phyloP scores from a whole-genome alignment of 2,329 filamentous ascomycete species.

The Sclerotinia sclerotiorum region DNA sequence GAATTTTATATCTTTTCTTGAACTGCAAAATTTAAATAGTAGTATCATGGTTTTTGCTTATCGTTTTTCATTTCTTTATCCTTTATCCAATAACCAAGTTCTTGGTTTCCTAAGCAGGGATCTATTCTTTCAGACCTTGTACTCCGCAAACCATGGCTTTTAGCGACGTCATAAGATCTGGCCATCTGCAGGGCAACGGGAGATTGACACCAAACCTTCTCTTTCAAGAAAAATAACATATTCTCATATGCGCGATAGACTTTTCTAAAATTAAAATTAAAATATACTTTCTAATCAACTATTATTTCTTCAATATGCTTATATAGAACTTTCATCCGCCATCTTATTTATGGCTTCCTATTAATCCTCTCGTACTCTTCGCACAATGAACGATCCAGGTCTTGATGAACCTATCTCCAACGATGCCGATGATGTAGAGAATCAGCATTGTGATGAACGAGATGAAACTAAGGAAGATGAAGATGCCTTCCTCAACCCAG shows the following conservation, averaged over 20 bases:
- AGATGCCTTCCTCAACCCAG: slow-evolving; percentile 35
- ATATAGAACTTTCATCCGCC: neutral
- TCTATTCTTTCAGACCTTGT: neutral
- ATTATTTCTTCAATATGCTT: neutral
- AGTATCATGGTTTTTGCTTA: neutral
- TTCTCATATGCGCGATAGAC: neutral
- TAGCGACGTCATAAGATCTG: slow-evolving; percentile 3
- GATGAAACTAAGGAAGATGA: slow-evolving; percentile 36
- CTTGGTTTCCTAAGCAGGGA: neutral
- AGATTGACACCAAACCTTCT: slow-evolving; percentile 1
- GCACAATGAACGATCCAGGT: slow-evolving; percentile 39
- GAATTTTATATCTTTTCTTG: neutral
- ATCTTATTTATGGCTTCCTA: neutral
- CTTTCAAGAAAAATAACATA: neutral
- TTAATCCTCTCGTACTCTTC: neutral
- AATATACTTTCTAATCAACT: neutral
- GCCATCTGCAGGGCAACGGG: slow-evolving; percentile 2
- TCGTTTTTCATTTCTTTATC: neutral
- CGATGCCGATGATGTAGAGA: slow-evolving; percentile 37
- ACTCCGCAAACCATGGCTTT: neutral
- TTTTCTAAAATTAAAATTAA: neutral
- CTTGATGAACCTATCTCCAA: slow-evolving; percentile 36
- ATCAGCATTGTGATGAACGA: slow-evolving; percentile 31
- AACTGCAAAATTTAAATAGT: neutral
- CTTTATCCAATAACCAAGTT: neutral